These are phyloP conservation scores for Sporothrix luriei DNA, from an alignment of 2,329 filamentous ascomycete genomes.

Conservation along the genomic window DNA sequence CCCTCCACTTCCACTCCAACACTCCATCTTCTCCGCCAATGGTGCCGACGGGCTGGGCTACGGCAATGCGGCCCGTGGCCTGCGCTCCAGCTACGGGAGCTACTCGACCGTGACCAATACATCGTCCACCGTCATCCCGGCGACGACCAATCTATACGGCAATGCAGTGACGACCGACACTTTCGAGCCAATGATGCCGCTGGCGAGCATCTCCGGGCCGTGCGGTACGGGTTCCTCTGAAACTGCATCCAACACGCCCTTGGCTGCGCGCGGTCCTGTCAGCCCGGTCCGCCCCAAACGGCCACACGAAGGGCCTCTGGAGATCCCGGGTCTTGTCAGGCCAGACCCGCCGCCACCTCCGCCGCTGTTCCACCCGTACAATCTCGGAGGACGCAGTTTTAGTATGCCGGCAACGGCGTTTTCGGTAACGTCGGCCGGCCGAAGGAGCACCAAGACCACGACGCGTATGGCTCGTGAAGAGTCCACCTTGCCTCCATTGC, in stretches of 20 bases:
- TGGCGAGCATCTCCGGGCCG: background rate
- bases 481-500: conserved; percentile 41
- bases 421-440: background rate
- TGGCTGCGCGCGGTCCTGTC: conserved; percentile 9
- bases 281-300: conserved; percentile 45
- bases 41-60: background rate
- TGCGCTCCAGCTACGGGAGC: conserved; percentile 32
- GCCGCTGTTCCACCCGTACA: background rate
- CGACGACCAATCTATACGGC: conserved; percentile 20
- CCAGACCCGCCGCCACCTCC: conserved; percentile 36
- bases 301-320: conserved; percentile 44
- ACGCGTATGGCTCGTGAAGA: background rate
- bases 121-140: conserved; percentile 3
- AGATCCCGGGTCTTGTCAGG: conserved; percentile 44
- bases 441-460: background rate
- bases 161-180: conserved; percentile 33
- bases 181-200: conserved; percentile 26
- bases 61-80: background rate
- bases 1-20: conserved; percentile 1
- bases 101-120: conserved; percentile 26
- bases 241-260: no score
- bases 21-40: background rate
- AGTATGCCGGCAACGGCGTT: conserved; percentile 27
- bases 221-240: background rate
- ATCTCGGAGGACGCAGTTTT: conserved; percentile 13